These are phyloP conservation scores for Bolboschoenus planiculmis DNA, from an alignment of 176 grass and related monocot species.

Conservation along the genomic window DNA sequence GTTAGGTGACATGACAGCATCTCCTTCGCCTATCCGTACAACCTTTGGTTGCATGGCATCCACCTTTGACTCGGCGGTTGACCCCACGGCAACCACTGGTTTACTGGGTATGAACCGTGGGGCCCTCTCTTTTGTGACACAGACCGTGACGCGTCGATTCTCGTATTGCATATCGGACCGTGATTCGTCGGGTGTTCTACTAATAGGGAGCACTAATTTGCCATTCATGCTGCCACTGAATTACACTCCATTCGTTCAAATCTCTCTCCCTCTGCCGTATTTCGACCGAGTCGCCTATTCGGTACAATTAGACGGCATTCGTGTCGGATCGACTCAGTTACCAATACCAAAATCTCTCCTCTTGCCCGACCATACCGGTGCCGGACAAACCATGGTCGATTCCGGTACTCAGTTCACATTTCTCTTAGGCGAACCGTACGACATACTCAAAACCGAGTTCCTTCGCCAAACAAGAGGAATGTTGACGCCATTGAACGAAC, in stretches of 20 bases:
- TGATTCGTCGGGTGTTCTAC: conserved; percentile 69
- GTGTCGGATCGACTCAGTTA: conserved; percentile 44
- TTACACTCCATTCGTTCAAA: conserved; percentile 76
- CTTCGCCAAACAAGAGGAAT: conserved; percentile 34
- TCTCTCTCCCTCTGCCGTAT: conserved; percentile 64
- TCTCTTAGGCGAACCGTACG: conserved; percentile 75
- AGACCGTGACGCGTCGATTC: conserved; percentile 70
- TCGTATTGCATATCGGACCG: conserved; percentile 97
- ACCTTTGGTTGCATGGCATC: conserved; percentile 78
- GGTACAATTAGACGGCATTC: conserved; percentile 77
- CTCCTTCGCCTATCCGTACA: conserved; percentile 39
- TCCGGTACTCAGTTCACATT: conserved; percentile 98
- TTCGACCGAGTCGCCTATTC: conserved; percentile 97
- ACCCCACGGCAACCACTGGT: conserved; percentile 36
- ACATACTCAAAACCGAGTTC: conserved; percentile 58
- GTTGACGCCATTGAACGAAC: conserved; percentile 41
- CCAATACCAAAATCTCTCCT: conserved; percentile 58
- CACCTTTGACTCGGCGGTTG: conserved; percentile 52
- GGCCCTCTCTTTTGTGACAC: conserved; percentile 75
- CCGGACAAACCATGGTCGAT: conserved; percentile 95
- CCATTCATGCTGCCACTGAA: conserved; percentile 67
- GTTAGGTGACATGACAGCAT: conserved; percentile 30
- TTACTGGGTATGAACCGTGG: conserved; percentile 93
- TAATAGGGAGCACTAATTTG: conserved; percentile 78
- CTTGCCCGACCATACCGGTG: conserved; percentile 83